A percentile compares a stretch with the other conserved stretches of the same genome.
Evolutionary conservation across 2,329 filamentous ascomycete genomes (phyloP).

Genomic region (Davidsoniella neocaledoniae): DNA sequence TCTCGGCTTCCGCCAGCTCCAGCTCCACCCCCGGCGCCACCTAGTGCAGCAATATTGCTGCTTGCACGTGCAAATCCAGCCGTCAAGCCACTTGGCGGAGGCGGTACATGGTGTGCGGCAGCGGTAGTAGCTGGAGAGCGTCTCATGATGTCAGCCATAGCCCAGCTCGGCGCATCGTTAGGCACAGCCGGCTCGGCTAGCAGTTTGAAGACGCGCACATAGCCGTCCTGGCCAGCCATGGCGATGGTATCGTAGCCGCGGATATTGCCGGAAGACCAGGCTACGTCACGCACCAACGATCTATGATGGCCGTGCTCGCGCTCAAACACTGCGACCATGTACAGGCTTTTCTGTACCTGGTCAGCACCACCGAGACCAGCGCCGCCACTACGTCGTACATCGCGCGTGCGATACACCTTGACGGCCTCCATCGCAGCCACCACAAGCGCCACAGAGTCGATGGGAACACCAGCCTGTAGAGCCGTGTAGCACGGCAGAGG

Average conservation of each 20-base stretch:
- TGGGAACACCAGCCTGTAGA: constrained; percentile 62
- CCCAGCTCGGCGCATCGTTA: constrained; percentile 34
- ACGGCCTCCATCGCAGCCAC: constrained; percentile 76
- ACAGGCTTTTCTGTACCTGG: constrained; percentile 58
- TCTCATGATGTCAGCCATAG: constrained; percentile 25
- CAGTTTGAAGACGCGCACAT: constrained; percentile 73
- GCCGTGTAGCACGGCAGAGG: constrained; percentile 63
- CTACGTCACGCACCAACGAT: constrained; percentile 68
- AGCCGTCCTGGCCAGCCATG: constrained; percentile 83
- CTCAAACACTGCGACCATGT: constrained; percentile 51
- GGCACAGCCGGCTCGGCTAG: constrained; percentile 34
- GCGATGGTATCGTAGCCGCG: constrained; percentile 81
- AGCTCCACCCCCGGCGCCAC: constrained; percentile 21
- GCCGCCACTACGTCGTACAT: constrained; percentile 31
- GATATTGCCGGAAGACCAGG: constrained; percentile 85
- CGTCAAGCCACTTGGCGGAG: constrained; percentile 9
- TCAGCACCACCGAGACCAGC: constrained; percentile 34
- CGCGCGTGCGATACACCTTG: constrained; percentile 62
- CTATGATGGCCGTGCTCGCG: constrained; percentile 40
- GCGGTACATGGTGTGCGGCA: constrained; percentile 18
- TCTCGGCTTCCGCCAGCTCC: constrained; percentile 25
- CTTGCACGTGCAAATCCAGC: constrained; percentile 12
- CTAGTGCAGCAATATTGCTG: constrained; percentile 9
- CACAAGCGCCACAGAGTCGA: constrained; percentile 63
- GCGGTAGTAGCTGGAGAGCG: constrained; percentile 18